Evolutionary conservation across 2,329 filamentous ascomycete genomes (phyloP), one percentile per base, ranked within the genome.

Genomic region (Diatrype stigma): DNA sequence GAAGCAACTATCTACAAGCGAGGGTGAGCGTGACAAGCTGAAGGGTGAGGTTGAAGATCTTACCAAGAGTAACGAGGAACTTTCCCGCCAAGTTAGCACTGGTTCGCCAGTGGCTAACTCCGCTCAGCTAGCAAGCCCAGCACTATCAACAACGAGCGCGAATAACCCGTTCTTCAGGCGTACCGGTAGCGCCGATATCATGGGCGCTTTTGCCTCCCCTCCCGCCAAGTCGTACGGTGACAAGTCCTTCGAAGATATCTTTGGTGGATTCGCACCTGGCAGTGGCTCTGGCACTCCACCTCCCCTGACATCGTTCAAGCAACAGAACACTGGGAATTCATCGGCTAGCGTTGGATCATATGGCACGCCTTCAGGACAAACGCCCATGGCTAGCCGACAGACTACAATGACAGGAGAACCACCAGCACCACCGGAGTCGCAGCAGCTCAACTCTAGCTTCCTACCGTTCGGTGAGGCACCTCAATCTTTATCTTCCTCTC

Each of bases 151-250:
- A 2, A 76, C 84, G 42, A 93, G 86, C 67, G 89, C 81, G 60
- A 96, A 91, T 63, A 99, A 99, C 67, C 94, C 94, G 1, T 99
- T 99, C 77, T 96, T 96, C 75, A 85, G 90, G 63, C 77, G 83
- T 44, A 81, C 82, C 45, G 79, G 76, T 51, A 85, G 83, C 68
- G 77, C 81, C 37, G 79, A 84, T 56, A 77, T 83, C 52, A 77
- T 80, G 70, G 74, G 76, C 38, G 72, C 77, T 14, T 83, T 82
- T 54, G 66, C 73, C 28, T 72, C 77, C 11, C 73, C 77, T 12
- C 69, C 77, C 11, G 62, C 71, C 38, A 71, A 73, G 45, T 52
- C 60, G 37, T 75, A 75, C 51, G 75, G 77, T 46, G 85, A 89
- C 57, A 85, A 81, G 69, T 84, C 85, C 3, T 95, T 96, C 67